Conservation (phyloP, 192 early-diverging fungal species). For the Funneliformis geosporum region DNA sequence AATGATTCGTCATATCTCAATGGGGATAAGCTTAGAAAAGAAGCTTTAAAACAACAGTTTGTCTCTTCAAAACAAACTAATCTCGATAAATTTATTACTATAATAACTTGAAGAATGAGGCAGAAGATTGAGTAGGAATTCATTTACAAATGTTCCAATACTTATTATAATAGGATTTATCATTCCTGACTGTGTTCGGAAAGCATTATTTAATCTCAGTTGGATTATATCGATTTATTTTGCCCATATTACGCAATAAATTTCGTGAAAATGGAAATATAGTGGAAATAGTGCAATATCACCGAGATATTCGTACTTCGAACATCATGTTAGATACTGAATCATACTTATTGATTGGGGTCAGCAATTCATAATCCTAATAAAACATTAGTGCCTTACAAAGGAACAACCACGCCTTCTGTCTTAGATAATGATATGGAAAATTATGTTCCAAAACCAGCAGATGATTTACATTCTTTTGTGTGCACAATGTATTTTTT, state of each 20-base stretch:
- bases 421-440: neutral
- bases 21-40: neutral
- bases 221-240: conserved; percentile 9
- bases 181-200: neutral
- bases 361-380: neutral
- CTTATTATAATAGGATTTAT: no score
- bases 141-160: no score
- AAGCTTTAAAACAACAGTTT: no score
- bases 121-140: no score
- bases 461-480: conserved; percentile 11
- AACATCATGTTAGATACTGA: no score
- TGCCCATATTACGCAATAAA: neutral
- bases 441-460: neutral
- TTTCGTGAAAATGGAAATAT: neutral
- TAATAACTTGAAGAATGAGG: no score
- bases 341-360: no score
- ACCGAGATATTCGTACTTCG: no score
- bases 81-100: no score
- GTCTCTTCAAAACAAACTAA: no score
- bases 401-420: neutral
- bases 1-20: neutral
- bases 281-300: conserved; percentile 7
- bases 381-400: neutral
- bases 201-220: neutral
- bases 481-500: neutral